Evolutionary conservation across 2,329 filamentous ascomycete genomes (phyloP).

Genomic region (Blastomyces gilchristii): DNA sequence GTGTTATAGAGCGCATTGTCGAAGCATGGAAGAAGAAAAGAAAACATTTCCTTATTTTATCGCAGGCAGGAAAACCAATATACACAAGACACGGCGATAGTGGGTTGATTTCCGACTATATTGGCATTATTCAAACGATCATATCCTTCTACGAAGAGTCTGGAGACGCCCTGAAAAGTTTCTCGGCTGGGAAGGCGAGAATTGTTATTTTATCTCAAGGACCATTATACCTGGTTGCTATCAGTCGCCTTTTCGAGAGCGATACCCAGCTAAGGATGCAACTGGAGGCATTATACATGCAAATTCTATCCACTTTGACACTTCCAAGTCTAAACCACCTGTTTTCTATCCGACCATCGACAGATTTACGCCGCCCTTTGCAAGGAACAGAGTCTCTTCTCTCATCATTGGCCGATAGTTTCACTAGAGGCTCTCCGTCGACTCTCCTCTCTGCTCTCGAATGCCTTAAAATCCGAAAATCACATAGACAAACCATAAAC

Average conservation of each 20-base stretch:
- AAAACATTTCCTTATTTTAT: constrained; percentile 95
- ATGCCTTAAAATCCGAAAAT: constrained; percentile 83
- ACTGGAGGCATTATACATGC: constrained; percentile 92
- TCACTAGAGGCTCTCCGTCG: constrained; percentile 84
- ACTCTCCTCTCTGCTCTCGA: constrained; percentile 82
- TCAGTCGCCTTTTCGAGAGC: constrained; percentile 85
- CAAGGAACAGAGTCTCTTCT: constrained; percentile 86
- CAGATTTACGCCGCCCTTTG: constrained; percentile 77
- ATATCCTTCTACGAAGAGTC: constrained; percentile 90
- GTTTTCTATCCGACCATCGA: constrained; percentile 84
- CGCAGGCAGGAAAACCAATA: constrained; percentile 91
- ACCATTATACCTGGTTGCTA: constrained; percentile 83
- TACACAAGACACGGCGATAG: constrained; percentile 92
- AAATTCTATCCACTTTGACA: constrained; percentile 90
- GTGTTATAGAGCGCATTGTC: constrained; percentile 46
- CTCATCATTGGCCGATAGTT: constrained; percentile 86
- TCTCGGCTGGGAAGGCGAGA: constrained; percentile 73
- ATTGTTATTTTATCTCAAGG: constrained; percentile 81
- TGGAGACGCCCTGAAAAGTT: constrained; percentile 66
- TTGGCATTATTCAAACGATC: constrained; percentile 92
- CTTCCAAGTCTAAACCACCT: constrained; percentile 76
- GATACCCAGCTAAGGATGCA: constrained; percentile 78
- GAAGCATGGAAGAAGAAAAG: constrained; percentile 78
- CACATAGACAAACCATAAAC: constrained; percentile 76
- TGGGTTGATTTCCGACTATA: constrained; percentile 80